Evolutionary conservation across 352 stramenopile genomes (phyloP).

Genomic region (Pythium plurisporium): DNA sequence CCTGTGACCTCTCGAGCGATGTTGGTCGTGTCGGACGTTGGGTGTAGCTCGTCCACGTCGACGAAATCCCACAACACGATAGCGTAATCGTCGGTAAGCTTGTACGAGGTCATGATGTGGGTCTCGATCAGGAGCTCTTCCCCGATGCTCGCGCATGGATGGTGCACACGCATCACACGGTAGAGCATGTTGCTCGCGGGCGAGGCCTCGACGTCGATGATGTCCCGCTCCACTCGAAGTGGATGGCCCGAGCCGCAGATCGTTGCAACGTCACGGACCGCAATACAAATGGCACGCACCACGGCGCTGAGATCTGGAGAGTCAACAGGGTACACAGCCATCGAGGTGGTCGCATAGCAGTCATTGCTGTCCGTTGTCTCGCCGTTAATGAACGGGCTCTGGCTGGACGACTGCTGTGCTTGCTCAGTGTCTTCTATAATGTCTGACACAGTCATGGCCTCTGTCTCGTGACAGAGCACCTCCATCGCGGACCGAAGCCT

Average conservation of each 20-base stretch:
- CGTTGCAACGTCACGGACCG: conserved; percentile 19
- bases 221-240: conserved; percentile 9
- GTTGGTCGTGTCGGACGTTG: background rate
- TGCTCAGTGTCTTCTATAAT: background rate
- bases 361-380: background rate
- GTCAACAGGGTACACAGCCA: conserved; percentile 29
- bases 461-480: conserved; percentile 1
- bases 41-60: conserved; percentile 10
- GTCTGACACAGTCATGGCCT: background rate
- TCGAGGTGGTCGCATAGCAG: conserved; percentile 18
- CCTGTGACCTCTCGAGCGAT: background rate
- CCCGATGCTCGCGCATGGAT: background rate
- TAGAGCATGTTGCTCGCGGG: background rate
- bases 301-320: conserved; percentile 11
- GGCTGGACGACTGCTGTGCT: background rate
- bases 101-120: conserved; percentile 9
- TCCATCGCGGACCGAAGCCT: background rate
- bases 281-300: conserved; percentile 12
- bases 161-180: background rate
- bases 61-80: conserved; percentile 15
- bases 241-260: conserved; percentile 20
- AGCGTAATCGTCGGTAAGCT: background rate
- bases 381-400: background rate
- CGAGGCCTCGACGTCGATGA: conserved; percentile 4
- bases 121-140: conserved; percentile 5